Evolutionary conservation across 352 stramenopile genomes (phyloP), one percentile per base, ranked within the genome.

Genomic region (Phytophthora pluvialis): DNA sequence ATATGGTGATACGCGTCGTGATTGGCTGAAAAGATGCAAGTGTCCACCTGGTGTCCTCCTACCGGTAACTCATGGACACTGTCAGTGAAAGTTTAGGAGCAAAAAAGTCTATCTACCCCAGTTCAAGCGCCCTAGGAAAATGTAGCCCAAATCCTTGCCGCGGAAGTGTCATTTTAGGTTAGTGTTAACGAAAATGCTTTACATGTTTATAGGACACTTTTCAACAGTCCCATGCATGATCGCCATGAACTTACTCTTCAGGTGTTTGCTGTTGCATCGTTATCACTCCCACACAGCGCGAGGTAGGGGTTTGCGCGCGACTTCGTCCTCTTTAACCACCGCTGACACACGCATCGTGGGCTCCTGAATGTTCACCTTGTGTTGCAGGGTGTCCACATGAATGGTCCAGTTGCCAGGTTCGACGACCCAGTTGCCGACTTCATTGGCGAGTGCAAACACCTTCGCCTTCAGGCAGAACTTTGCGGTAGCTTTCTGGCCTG

Each of bases 391-490:
- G 40, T 72, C 64, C 12, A 80, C 39, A 32, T 79, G 64, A 25
- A 84, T 59, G 7, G 60, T 64, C 82, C 82, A 91, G 28, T 57
- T 72, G n/a, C 82, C 82, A 35, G 58, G 15, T 15, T 72, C 51
- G 25, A 75, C 58, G 16, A 63, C 50, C 70, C 70, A 84, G 18
- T 74, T 51, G 9, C 82, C 82, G 4, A 65, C 18, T 28, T 70
- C 71, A 42, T 76, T 63, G 0, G 75, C 77, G 4, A 89, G 52
- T 5, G 67, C 54, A 54, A 91, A 91, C 25, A 56, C 51, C 18
- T 73, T 75, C 4, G 64, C 46, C 0, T 58, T 45, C n/a, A 91
- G 57, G 7, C 70, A 55, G 29, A 88, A 82, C 11, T 59, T 60
- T 16, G 80, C 51, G 5, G 60, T 55, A 3, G 44, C 36, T 44